A percentile compares a stretch with the other conserved stretches of the same genome.
These are phyloP conservation scores for Gynostemma pentaphyllum DNA, from an alignment of 306 rosid genomes.

Conservation along the genomic window DNA sequence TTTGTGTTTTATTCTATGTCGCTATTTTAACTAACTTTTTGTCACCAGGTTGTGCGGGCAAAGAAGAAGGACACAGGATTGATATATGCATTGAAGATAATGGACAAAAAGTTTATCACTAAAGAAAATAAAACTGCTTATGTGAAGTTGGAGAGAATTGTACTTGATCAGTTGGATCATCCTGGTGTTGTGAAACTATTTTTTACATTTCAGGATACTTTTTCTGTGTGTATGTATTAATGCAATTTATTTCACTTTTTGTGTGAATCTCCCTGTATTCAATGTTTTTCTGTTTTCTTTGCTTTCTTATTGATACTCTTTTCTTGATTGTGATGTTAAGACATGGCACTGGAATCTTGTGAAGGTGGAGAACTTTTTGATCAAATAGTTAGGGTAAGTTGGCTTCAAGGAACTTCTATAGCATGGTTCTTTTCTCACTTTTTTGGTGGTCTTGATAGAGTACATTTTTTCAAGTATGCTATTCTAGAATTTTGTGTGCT, in stretches of 20 bases:
- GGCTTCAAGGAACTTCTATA: neutral
- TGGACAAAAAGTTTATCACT: slow-evolving; percentile 96
- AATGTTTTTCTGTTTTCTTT: neutral
- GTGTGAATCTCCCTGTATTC: neutral
- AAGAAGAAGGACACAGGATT: slow-evolving; percentile 85
- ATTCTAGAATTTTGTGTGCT: neutral
- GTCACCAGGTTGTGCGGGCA: slow-evolving; percentile 89
- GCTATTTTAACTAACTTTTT: neutral
- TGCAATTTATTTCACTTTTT: neutral
- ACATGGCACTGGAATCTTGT: slow-evolving; percentile 99
- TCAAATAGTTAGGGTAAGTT: slow-evolving; percentile 95
- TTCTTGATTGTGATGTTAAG: slow-evolving; percentile 36
- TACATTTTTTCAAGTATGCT: neutral
- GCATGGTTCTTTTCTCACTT: neutral
- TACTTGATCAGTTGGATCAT: slow-evolving; percentile 94
- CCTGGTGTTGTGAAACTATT: slow-evolving; percentile 87
- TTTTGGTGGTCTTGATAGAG: neutral
- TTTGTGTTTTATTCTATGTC: neutral
- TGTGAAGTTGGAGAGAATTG: slow-evolving; percentile 95
- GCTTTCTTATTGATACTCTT: slow-evolving; percentile 7
- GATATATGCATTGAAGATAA: slow-evolving; percentile 91
- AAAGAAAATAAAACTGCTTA: slow-evolving; percentile 97
- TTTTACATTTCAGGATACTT: slow-evolving; percentile 94
- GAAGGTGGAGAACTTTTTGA: slow-evolving; percentile 99
- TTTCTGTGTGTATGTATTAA: slow-evolving; percentile 82